These are phyloP conservation scores for Zygnema circumcarinatum DNA, from an alignment of 139 green algal genomes.

Conservation along the genomic window DNA sequence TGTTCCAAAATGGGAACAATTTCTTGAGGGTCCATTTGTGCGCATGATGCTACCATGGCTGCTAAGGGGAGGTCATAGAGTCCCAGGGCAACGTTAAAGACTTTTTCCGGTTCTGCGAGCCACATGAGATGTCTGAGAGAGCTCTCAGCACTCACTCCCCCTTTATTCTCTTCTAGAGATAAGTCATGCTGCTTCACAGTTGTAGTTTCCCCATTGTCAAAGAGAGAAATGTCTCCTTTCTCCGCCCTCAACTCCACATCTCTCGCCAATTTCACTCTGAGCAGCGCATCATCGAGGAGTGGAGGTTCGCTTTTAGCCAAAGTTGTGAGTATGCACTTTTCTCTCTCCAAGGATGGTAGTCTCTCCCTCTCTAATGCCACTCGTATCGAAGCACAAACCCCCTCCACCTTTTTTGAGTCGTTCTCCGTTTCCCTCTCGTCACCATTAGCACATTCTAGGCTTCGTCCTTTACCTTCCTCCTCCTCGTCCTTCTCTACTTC, in stretches of 20 bases:
- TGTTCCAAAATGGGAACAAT: conserved; percentile 79
- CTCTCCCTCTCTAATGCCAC: conserved; percentile 24
- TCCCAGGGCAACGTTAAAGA: conserved; percentile 86
- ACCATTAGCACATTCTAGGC: background rate
- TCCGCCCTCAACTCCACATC: background rate
- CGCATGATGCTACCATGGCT: conserved; percentile 81
- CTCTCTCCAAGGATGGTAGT: conserved; percentile 13
- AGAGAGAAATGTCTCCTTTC: background rate
- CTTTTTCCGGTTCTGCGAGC: conserved; percentile 73
- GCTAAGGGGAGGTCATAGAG: conserved; percentile 91
- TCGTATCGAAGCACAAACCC: conserved; percentile 59
- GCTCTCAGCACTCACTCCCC: conserved; percentile 66
- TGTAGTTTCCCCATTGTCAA: background rate
- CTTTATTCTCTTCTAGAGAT: background rate
- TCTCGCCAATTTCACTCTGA: conserved; percentile 17
- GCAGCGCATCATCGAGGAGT: conserved; percentile 72
- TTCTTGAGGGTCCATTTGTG: conserved; percentile 88
- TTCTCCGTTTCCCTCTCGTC: background rate
- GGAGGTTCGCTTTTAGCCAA: conserved; percentile 57
- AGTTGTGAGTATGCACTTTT: conserved; percentile 54
- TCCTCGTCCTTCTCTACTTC: background rate
- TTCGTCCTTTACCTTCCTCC: background rate
- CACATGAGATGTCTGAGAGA: conserved; percentile 87
- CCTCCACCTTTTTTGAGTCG: background rate
- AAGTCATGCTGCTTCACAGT: background rate